Base-by-base conservation (phyloP, 176 grass and related monocot species). In the Bolboschoenus planiculmis region DNA sequence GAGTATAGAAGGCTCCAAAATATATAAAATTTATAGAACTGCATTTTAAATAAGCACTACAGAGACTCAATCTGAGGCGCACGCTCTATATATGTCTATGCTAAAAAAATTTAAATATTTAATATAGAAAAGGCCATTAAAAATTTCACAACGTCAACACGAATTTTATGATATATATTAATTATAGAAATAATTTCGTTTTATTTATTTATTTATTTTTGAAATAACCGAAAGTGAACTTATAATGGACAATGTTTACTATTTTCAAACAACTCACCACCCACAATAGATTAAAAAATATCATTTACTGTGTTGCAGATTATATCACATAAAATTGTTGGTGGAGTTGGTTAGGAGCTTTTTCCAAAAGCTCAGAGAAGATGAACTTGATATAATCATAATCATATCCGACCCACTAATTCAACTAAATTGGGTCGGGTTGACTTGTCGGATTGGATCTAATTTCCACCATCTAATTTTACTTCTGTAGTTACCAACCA, bases 1-100 rank as follows among this genome's bases (percentile, higher is more conserved):
- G 72, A 77, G 72, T 48, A 53, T 34, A 77, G 72, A 77, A 77
- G 72, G 46, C 46, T 77, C 72, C 72, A 77, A 77, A 76, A 20
- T 53, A 77, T 77, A 10, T 53, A 77, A 53, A 53, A 53, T 40
- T 15, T 50, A 1, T 27, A 8, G 46, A 40, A 50, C 24, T 4
- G 15, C 43, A 77, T 77, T 77, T 77, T 34, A 77, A 53, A 53
- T 77, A 20, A 77, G 72, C 72, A 77, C 72, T 53, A 77, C 26
- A 20, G 44, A 53, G 27, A 77, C 72, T 77, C n/a, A 77, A 53
- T 76, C 71, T 50, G 9, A 50, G 43, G 21, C 13, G 43, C 43
- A 75, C 71, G 24, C 43, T 46, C 39, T 46, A n/a, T n/a, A n/a
- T n/a, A n/a, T n/a, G n/a, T n/a, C n/a, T n/a, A 6, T 74, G n/a